phyloP scores from a whole-genome alignment of 768 basidiomycete genomes.

The Suillus fuscotomentosus region DNA sequence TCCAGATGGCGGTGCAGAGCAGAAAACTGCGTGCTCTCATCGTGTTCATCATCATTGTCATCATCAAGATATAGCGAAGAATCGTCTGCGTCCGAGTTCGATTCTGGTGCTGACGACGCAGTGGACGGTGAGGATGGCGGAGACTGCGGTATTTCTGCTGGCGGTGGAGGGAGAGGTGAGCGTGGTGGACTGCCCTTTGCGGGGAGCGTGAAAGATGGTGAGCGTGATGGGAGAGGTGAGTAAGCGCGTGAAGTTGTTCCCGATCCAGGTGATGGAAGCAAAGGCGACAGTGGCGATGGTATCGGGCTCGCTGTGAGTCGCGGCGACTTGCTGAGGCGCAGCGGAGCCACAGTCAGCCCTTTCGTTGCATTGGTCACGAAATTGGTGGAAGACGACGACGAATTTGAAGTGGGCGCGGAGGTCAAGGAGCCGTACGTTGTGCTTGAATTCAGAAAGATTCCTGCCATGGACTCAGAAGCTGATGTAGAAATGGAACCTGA shows the following conservation, averaged over 20 bases:
- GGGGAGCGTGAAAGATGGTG: slow-evolving; percentile 12
- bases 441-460: slow-evolving; percentile 14
- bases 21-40: slow-evolving; percentile 20
- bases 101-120: neutral
- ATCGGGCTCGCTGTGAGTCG: slow-evolving; percentile 16
- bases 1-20: slow-evolving; percentile 15
- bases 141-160: slow-evolving; percentile 7
- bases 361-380: neutral
- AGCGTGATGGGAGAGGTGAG: slow-evolving; percentile 23
- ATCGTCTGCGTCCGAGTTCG: neutral
- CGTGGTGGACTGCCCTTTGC: slow-evolving; percentile 2
- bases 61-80: slow-evolving; percentile 1
- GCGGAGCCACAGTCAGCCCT: slow-evolving; percentile 20
- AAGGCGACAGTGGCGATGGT: slow-evolving; percentile 11
- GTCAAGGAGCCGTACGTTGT: slow-evolving; percentile 13
- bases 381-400: neutral
- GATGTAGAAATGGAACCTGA: slow-evolving; percentile 16
- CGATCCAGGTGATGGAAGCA: slow-evolving; percentile 12
- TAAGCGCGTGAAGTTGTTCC: slow-evolving; percentile 16
- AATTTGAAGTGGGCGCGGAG: slow-evolving; percentile 11
- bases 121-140: slow-evolving; percentile 12
- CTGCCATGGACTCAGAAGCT: slow-evolving; percentile 12
- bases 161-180: slow-evolving; percentile 7
- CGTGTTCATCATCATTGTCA: slow-evolving; percentile 13
- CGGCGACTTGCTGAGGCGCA: slow-evolving; percentile 27